Evolutionary conservation across 768 basidiomycete genomes (phyloP).

Genomic region (Hygrophoropsis aurantiaca): DNA sequence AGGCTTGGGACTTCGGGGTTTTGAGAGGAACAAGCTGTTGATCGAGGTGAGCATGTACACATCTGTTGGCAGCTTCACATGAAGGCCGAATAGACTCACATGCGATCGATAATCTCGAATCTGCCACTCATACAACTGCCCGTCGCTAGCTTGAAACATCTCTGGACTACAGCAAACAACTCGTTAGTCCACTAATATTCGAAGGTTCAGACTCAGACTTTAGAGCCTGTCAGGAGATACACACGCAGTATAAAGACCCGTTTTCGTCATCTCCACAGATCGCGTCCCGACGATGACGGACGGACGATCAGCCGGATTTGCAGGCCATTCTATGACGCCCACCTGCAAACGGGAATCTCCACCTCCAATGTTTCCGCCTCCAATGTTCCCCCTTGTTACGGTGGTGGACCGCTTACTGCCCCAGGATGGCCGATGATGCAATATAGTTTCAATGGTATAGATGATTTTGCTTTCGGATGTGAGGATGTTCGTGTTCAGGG

Average conservation of each 20-base stretch:
- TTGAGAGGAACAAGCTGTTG: slow-evolving; percentile 26
- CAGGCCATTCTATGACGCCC: slow-evolving; percentile 30
- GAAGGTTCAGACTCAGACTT: no score
- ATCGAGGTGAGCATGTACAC: background rate
- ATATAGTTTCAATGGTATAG: slow-evolving; percentile 19
- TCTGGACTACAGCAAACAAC: slow-evolving; percentile 18
- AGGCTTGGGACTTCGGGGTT: slow-evolving; percentile 5
- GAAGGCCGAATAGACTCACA: slow-evolving; percentile 7
- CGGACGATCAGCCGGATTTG: background rate
- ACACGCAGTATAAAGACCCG: slow-evolving; percentile 23
- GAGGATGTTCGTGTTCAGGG: slow-evolving; percentile 24
- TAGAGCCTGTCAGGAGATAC: no score
- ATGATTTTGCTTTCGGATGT: slow-evolving; percentile 5
- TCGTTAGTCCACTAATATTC: background rate
- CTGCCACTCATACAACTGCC: slow-evolving; percentile 27
- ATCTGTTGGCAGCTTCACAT: background rate
- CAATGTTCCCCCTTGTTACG: slow-evolving; percentile 16
- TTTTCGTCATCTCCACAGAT: slow-evolving; percentile 21
- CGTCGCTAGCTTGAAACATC: slow-evolving; percentile 22
- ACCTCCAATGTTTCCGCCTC: slow-evolving; percentile 19
- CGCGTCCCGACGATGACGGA: slow-evolving; percentile 25
- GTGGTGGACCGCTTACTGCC: slow-evolving; percentile 21
- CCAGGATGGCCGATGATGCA: slow-evolving; percentile 4
- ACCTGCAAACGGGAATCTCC: slow-evolving; percentile 22
- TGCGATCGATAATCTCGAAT: slow-evolving; percentile 20